Conservation (phyloP, 2,329 filamentous ascomycete species). For the Ophiostoma quercus region DNA sequence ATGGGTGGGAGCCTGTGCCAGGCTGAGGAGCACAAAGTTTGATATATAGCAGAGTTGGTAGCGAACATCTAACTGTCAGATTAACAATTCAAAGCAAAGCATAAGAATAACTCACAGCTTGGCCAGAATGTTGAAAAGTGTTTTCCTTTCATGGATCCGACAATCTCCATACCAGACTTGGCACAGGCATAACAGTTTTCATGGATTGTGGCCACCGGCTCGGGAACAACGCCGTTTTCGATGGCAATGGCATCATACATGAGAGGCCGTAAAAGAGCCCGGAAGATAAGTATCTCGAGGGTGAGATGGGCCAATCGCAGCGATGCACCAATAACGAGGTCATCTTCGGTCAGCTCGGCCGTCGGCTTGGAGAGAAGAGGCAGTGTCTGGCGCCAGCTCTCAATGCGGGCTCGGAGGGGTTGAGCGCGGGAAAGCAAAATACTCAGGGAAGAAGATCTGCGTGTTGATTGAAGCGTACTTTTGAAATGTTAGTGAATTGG, state of each 20-base stretch:
- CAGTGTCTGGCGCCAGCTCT: conserved; percentile 30
- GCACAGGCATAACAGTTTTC: conserved; percentile 30
- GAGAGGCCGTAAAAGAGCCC: conserved; percentile 30
- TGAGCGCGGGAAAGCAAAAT: conserved; percentile 28
- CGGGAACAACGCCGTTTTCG: conserved; percentile 21
- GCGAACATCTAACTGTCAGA: conserved; percentile 26
- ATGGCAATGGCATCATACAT: conserved; percentile 18
- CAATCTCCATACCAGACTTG: conserved; percentile 29
- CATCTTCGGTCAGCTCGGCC: conserved; percentile 27
- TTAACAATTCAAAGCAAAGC: neutral
- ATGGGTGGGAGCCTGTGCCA: conserved; percentile 28
- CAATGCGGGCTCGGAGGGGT: conserved; percentile 29
- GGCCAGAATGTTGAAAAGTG: conserved; percentile 31
- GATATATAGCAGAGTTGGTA: conserved; percentile 31
- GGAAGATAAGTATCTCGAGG: conserved; percentile 31
- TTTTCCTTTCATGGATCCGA: conserved; percentile 27
- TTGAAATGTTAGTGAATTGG: neutral
- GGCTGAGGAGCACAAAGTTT: conserved; percentile 29
- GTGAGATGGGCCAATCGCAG: conserved; percentile 30
- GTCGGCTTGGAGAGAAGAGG: conserved; percentile 29
- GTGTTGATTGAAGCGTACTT: conserved; percentile 25
- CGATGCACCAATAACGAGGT: conserved; percentile 28
- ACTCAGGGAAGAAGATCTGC: conserved; percentile 18
- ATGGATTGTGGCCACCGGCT: conserved; percentile 30
- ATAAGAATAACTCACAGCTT: conserved; percentile 23